These are phyloP conservation scores for Sideroxylon spinosum DNA, from an alignment of 179 eudicot genomes.

Conservation along the genomic window DNA sequence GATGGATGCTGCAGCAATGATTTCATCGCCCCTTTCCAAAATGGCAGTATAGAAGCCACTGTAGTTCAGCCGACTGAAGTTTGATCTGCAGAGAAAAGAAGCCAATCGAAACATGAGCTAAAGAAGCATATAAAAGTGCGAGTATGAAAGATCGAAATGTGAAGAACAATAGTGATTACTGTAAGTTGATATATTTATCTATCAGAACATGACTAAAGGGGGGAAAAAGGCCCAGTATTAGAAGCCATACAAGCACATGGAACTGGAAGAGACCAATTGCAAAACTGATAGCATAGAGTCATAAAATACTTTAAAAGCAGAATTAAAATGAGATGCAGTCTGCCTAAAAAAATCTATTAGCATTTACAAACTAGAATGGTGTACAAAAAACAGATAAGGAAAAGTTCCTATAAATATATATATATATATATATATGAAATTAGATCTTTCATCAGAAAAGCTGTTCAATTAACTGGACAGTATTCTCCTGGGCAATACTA, in stretches of 20 bases:
- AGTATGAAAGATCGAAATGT: no score
- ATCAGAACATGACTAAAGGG: not conserved
- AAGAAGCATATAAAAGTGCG: no score
- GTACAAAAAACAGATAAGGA: not conserved
- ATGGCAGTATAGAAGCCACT: slow-evolving; percentile 84
- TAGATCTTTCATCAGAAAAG: no score
- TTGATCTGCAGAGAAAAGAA: slow-evolving; percentile 49
- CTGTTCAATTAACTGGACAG: no score
- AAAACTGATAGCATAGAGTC: not conserved
- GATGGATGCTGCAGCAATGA: slow-evolving; percentile 74
- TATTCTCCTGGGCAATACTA: no score
- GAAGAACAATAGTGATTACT: not conserved
- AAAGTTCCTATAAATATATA: not conserved
- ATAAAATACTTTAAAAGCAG: not conserved
- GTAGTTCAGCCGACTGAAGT: slow-evolving; percentile 74
- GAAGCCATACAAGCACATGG: slow-evolving; percentile 13
- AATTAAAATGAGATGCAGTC: slow-evolving; percentile 1
- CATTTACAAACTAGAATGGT: not conserved
- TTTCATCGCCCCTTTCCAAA: slow-evolving; percentile 87
- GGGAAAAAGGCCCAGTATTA: not conserved
- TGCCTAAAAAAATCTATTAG: not conserved
- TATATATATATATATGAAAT: not conserved
- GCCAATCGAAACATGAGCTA: not conserved
- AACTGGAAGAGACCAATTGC: not conserved
- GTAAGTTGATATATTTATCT: not conserved